Base-by-base conservation (phyloP, 202 grass and related monocot species). In the Schoenoplectus tabernaemontani region DNA sequence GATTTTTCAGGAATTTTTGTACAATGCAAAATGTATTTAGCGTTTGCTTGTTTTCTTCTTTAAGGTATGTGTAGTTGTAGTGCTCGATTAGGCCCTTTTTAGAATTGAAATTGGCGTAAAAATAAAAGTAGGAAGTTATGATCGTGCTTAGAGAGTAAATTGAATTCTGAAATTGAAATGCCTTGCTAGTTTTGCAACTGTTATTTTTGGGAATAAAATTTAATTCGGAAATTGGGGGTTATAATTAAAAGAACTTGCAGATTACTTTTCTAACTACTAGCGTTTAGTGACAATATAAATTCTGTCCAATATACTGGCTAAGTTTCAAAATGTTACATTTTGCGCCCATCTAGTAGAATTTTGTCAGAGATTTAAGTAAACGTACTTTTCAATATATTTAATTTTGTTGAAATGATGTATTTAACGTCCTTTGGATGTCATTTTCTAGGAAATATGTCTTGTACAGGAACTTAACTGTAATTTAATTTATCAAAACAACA, bases 21-120 rank as follows among this genome's bases (percentile, higher is more conserved):
- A 90, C 82, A 82, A 82, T 82, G 76, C 62, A 59, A 89, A 87
- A 53, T 78, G 76, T 83, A 77, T 63, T 24, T 81, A 72, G 79
- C 84, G 71, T 43, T 59, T 81, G 80, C 59, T 86, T 88, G 79
- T 70, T 87, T 48, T 65, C 19, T 64, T 75, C 54, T 71, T n/a
- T 26, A 15, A 8, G 54, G 43, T 42, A 17, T 78, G 51, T 61
- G 19, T 61, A 61, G 76, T n/a, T 58, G 76, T 41, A 59, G 57
- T 78, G 50, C 15, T 78, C 34, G 7, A n/a, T 48, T 4, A 33
- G 33, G 76, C 76, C 57, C n/a, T 60, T 78, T 24, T 12, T 2
- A 46, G 56, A 67, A 76, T 56, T 54, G 24, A 78, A 39, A 59
- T 2, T 58, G 51, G 56, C 11, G 8, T 9, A 61, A 20, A 9